Evolutionary conservation across 768 basidiomycete genomes (phyloP).

Genomic region (Suillus plorans): DNA sequence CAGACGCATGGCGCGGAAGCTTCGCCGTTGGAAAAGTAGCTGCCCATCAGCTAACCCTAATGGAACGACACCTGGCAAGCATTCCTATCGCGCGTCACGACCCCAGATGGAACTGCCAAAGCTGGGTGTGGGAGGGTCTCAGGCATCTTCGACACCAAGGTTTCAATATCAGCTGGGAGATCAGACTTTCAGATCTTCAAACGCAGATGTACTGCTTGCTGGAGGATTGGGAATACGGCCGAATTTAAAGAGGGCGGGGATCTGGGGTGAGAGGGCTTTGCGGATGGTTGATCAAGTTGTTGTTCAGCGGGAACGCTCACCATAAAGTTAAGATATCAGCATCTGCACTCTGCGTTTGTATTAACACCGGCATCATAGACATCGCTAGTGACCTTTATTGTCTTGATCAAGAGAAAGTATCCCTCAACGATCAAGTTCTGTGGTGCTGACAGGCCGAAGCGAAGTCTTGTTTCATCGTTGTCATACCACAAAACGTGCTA

Average conservation of each 20-base stretch:
- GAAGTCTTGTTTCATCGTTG: not conserved
- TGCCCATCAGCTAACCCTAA: slow-evolving; percentile 12
- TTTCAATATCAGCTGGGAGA: slow-evolving; percentile 17
- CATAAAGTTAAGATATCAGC: not conserved
- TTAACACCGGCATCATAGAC: not conserved
- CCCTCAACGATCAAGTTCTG: not conserved
- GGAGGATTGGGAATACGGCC: slow-evolving; percentile 27
- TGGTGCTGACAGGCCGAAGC: not conserved
- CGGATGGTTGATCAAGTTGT: not conserved
- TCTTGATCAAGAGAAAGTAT: not conserved
- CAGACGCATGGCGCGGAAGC: slow-evolving; percentile 24
- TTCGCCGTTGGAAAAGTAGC: slow-evolving; percentile 25
- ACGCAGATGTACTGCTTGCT: slow-evolving; percentile 24
- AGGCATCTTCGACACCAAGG: slow-evolving; percentile 9
- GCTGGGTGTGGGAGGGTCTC: slow-evolving; percentile 28
- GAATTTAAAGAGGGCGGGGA: not conserved
- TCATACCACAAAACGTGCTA: not conserved
- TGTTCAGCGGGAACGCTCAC: not conserved
- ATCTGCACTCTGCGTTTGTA: not conserved
- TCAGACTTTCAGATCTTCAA: slow-evolving; percentile 18
- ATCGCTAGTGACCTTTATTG: not conserved
- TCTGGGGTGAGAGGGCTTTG: not conserved
- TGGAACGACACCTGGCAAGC: slow-evolving; percentile 16
- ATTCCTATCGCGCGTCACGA: slow-evolving; percentile 21
- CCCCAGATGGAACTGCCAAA: slow-evolving; percentile 25